Percentiles rank a stretch among this genome's conserved stretches.
Evolutionary conservation across 1,139 yeast genomes (phyloP).

Genomic region (Diutina pseudorugosa): DNA sequence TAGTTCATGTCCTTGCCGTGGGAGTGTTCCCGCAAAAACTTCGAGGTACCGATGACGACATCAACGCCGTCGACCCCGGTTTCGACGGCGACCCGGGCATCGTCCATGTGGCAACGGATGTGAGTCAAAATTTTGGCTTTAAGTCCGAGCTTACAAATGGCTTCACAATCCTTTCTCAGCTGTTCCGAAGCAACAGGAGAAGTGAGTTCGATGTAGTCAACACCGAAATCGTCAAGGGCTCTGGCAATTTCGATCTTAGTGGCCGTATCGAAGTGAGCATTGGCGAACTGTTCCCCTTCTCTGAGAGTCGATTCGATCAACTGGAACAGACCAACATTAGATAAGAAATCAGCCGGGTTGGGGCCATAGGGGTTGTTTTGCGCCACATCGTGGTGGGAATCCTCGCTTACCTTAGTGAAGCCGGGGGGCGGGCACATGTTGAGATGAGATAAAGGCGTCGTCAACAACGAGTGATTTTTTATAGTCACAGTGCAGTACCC

Average conservation of each 20-base stretch:
- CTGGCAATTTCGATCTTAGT: conserved; percentile 96
- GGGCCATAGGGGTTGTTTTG: conserved; percentile 80
- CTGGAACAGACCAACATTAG: conserved; percentile 84
- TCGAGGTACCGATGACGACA: conserved; percentile 96
- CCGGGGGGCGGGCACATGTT: conserved; percentile 13
- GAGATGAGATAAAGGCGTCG: background rate
- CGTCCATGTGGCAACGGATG: conserved; percentile 98
- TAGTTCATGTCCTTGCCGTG: conserved; percentile 99
- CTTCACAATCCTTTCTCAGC: conserved; percentile 88
- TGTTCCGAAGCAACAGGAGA: conserved; percentile 98
- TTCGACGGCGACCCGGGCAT: conserved; percentile 91
- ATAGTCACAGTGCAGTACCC: background rate
- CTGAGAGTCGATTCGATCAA: conserved; percentile 90
- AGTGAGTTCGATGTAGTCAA: conserved; percentile 92
- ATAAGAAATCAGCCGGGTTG: conserved; percentile 82
- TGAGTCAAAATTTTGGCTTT: conserved; percentile 89
- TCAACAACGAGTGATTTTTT: background rate
- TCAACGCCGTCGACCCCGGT: conserved; percentile 99
- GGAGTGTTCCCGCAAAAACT: conserved; percentile 84
- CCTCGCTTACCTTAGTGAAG: conserved; percentile 39
- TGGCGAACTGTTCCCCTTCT: conserved; percentile 98
- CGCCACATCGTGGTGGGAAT: conserved; percentile 12
- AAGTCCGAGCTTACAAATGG: conserved; percentile 92
- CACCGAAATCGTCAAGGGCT: conserved; percentile 96
- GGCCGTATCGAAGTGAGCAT: conserved; percentile 89